Base-by-base conservation (phyloP, 78 protist species). In the Cavenderia fasciculata region DNA sequence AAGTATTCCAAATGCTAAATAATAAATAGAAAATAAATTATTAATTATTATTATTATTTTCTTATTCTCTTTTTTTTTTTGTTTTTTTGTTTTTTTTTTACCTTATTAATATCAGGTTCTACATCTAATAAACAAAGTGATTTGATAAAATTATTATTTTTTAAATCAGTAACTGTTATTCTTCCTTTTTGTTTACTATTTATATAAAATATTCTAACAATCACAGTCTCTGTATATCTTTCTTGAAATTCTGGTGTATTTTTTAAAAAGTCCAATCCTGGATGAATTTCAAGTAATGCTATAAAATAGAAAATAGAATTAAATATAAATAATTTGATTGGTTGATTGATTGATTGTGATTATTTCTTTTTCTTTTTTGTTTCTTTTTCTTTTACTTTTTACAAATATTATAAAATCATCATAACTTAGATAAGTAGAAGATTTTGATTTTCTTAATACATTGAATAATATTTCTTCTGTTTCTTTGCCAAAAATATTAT, bases 221-320 rank as follows among this genome's bases (percentile, higher is more conserved):
- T 63, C 16, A 96, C 96, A 27, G 96, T 93, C 36, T 96, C 96
- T 36, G 69, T 84, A 44, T 97, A 97, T 19, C 95, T 69, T 38
- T 79, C 94, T 54, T 95, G 97, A 77, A 95, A 97, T 21, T 95
- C 97, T 43, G 96, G 96, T 4, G 98, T 74, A 51, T 44, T 46
- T 52, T 75, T 59, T 57, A 97, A 62, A 59, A 97, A 97, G 18
- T 92, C 96, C 36, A 97, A 94, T 34, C 96, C 97, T 19, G 98
- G 97, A 65, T 97, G 98, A n/a, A 29, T 21, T 27, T 74, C 79
- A 25, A 94, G 36, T 8, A 95, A 56, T 21, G 90, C 90, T 82
- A 41, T 21, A 14, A 11, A 19, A n/a, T n/a, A n/a, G 4, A 31
- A 36, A 65, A 43, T 40, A 8, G 23, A 43, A n/a, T 3, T 40